Percentiles rank a stretch among this genome's conserved stretches.
Evolutionary conservation across 2,329 filamentous ascomycete species (phyloP).

Genomic region (Lachnellula cervina): DNA sequence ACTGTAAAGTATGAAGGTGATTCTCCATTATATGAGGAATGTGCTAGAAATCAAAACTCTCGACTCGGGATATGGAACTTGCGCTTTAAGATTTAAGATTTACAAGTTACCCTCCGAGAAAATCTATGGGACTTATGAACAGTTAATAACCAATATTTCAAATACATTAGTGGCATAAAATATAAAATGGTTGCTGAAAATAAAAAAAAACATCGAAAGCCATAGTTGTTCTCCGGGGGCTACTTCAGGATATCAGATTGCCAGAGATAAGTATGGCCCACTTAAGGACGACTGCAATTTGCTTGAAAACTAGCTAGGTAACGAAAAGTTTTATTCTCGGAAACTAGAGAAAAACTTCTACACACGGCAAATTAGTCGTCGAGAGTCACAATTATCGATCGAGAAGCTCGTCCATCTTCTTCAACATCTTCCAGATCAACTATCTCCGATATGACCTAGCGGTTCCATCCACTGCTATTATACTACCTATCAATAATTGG

Average conservation of each 20-base stretch:
- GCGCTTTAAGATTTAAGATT: conserved; percentile 10
- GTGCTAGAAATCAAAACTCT: background rate
- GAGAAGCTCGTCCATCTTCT: no score
- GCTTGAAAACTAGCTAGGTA: conserved; percentile 14
- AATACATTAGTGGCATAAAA: background rate
- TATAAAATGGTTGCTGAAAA: no score
- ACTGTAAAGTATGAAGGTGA: no score
- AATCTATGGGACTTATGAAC: conserved; percentile 9
- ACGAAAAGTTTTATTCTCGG: conserved; percentile 10
- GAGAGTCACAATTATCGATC: background rate
- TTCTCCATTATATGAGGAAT: no score
- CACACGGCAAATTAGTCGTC: background rate
- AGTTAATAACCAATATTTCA: conserved; percentile 14
- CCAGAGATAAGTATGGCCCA: conserved; percentile 19
- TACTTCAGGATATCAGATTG: conserved; percentile 10
- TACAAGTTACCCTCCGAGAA: conserved; percentile 5
- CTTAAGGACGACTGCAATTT: conserved; percentile 20
- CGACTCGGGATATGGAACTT: conserved; percentile 8
- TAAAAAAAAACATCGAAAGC: no score
- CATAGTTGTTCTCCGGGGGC: background rate
- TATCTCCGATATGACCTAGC: background rate
- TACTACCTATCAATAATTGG: conserved; percentile 15
- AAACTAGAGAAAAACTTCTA: conserved; percentile 12
- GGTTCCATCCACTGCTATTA: conserved; percentile 17
- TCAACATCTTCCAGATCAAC: no score